These are phyloP conservation scores for Blastobotrys arbuscula DNA, from an alignment of 1,139 yeast species.

Conservation along the genomic window DNA sequence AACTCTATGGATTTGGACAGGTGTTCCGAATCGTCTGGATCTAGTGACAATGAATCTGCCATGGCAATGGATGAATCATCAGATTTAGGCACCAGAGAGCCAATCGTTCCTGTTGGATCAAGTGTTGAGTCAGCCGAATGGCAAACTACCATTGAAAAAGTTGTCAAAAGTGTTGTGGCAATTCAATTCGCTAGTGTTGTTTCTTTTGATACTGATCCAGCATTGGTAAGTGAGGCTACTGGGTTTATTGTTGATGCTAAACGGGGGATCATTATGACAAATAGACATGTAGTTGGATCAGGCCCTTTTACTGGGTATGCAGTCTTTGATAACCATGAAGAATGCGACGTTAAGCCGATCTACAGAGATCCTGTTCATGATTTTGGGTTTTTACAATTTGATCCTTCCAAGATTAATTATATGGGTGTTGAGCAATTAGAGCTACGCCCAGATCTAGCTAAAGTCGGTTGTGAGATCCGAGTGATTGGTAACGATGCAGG, in stretches of 20 bases:
- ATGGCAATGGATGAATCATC: not conserved
- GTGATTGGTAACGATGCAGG: slow-evolving; percentile 98
- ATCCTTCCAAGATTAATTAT: slow-evolving; percentile 66
- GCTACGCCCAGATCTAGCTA: slow-evolving; percentile 74
- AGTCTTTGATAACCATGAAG: slow-evolving; percentile 92
- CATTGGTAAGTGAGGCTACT: slow-evolving; percentile 83
- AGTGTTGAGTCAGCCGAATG: slow-evolving; percentile 41
- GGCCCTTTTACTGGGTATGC: slow-evolving; percentile 92
- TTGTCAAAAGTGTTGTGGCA: slow-evolving; percentile 82
- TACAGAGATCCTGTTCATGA: slow-evolving; percentile 62
- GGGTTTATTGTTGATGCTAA: slow-evolving; percentile 90
- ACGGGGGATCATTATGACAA: slow-evolving; percentile 78
- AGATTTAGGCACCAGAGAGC: slow-evolving; percentile 1
- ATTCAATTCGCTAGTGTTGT: slow-evolving; percentile 85
- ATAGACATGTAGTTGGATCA: slow-evolving; percentile 91
- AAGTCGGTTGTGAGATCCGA: slow-evolving; percentile 85
- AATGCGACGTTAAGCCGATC: slow-evolving; percentile 72
- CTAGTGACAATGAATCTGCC: not conserved
- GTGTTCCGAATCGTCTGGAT: slow-evolving; percentile 3
- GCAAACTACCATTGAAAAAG: slow-evolving; percentile 78
- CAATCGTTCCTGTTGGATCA: slow-evolving; percentile 3
- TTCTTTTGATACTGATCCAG: slow-evolving; percentile 78
- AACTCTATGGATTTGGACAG: slow-evolving; percentile 15
- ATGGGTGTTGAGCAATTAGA: slow-evolving; percentile 63
- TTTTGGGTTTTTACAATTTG: slow-evolving; percentile 79